Evolutionary conservation across 805 yeast genomes (phyloP).

Genomic region (Hanseniaspora nectarophila): DNA sequence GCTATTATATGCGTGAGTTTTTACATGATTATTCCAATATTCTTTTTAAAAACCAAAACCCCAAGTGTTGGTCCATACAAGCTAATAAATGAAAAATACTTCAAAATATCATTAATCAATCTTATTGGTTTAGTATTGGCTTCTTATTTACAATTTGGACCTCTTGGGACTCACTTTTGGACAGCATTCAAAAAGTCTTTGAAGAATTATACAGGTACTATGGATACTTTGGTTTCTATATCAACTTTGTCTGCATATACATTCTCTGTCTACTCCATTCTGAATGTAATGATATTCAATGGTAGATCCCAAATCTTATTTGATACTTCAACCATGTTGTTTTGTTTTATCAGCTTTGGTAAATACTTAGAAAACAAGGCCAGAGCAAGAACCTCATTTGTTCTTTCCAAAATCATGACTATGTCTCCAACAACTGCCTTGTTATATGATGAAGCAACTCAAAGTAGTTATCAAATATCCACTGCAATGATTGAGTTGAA

Average conservation of each 20-base stretch:
- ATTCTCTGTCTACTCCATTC: slow-evolving; percentile 58
- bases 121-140: slow-evolving; percentile 56
- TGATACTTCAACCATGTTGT: slow-evolving; percentile 77
- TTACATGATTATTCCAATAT: slow-evolving; percentile 39
- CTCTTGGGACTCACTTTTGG: slow-evolving; percentile 57
- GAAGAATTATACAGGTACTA: slow-evolving; percentile 61
- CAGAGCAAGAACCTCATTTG: slow-evolving; percentile 84
- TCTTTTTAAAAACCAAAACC: slow-evolving; percentile 15
- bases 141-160: slow-evolving; percentile 43
- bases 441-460: slow-evolving; percentile 37
- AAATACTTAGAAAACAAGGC: slow-evolving; percentile 87
- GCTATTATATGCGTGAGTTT: slow-evolving; percentile 52
- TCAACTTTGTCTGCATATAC: slow-evolving; percentile 70
- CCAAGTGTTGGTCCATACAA: slow-evolving; percentile 8
- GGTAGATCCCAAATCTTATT: slow-evolving; percentile 56
- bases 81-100: neutral
- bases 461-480: slow-evolving; percentile 34
- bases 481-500: slow-evolving; percentile 65
- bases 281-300: slow-evolving; percentile 32
- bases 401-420: slow-evolving; percentile 67
- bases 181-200: slow-evolving; percentile 53
- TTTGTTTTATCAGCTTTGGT: slow-evolving; percentile 75
- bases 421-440: slow-evolving; percentile 68
- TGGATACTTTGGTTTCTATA: slow-evolving; percentile 81
- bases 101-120: slow-evolving; percentile 23